Percentiles rank a stretch among this genome's conserved stretches.
Conservation (phyloP, 805 yeast species). For the Saccharomyces mikatae region DNA sequence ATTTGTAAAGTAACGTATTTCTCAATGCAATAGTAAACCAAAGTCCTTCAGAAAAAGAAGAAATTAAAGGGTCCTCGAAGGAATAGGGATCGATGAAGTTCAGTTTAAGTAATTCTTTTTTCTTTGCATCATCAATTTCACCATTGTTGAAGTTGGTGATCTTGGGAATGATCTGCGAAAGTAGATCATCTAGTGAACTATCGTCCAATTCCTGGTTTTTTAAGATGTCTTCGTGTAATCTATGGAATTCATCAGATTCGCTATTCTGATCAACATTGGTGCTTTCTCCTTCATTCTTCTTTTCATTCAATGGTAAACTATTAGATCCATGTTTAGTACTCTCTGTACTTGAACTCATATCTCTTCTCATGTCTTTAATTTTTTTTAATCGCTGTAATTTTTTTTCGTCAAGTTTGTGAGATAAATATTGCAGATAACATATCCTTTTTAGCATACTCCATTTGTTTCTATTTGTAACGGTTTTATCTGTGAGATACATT, state of each 20-base stretch:
- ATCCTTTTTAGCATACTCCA: constrained; percentile 67
- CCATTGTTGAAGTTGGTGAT: constrained; percentile 5
- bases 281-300: constrained; percentile 26
- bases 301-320: constrained; percentile 25
- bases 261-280: background rate
- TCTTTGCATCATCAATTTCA: constrained; percentile 1
- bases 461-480: constrained; percentile 44
- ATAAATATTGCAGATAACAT: constrained; percentile 57
- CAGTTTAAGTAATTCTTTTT: constrained; percentile 23
- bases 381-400: background rate
- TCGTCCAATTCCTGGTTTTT: constrained; percentile 22
- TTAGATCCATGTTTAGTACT: background rate
- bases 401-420: background rate
- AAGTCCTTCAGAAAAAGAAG: constrained; percentile 73
- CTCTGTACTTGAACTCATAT: background rate
- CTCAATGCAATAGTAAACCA: constrained; percentile 80
- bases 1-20: constrained; percentile 72
- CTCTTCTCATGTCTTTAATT: background rate
- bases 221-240: constrained; percentile 8
- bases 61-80: constrained; percentile 79
- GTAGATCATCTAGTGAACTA: constrained; percentile 22
- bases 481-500: constrained; percentile 45
- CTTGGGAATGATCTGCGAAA: constrained; percentile 22
- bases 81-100: constrained; percentile 75
- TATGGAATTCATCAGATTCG: constrained; percentile 6